A percentile compares a stretch with the other conserved stretches of the same genome.
These are phyloP conservation scores for Prunella vulgaris DNA, from an alignment of 257 asterid species.

Conservation along the genomic window DNA sequence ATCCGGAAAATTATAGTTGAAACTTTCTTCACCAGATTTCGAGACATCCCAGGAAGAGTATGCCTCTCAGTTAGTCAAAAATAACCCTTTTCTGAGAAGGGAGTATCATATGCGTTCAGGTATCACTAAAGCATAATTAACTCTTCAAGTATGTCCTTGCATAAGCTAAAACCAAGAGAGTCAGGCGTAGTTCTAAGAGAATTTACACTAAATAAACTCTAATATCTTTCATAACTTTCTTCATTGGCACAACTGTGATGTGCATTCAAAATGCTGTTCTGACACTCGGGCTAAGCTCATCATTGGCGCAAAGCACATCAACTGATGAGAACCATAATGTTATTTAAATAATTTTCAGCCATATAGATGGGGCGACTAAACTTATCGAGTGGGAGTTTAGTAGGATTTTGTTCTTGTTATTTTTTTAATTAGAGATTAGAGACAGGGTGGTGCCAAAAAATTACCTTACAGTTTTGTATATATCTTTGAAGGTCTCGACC, in stretches of 20 bases:
- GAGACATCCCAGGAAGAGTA: neutral
- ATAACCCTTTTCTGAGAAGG: neutral
- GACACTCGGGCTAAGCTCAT: too few species aligned
- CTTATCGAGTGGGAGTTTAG: neutral
- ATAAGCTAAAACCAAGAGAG: neutral
- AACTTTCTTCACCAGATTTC: neutral
- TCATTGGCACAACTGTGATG: neutral
- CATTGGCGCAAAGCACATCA: too few species aligned
- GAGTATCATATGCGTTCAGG: neutral
- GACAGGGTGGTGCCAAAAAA: neutral
- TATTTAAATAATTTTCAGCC: neutral
- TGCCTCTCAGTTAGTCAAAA: neutral
- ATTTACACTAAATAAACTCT: neutral
- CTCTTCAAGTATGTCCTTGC: neutral
- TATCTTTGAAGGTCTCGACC: slow-evolving; percentile 61
- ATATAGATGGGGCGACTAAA: neutral
- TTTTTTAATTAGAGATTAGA: neutral
- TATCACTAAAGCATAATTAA: neutral
- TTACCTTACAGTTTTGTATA: slow-evolving; percentile 73
- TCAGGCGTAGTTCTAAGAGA: neutral
- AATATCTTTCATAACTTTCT: neutral
- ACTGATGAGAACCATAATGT: neutral
- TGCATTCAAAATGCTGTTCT: neutral
- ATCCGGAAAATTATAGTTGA: slow-evolving; percentile 5
- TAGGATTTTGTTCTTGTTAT: neutral